Base-by-base conservation (phyloP, 2,329 filamentous ascomycete genomes). In the Gliomastix tumulicola region DNA sequence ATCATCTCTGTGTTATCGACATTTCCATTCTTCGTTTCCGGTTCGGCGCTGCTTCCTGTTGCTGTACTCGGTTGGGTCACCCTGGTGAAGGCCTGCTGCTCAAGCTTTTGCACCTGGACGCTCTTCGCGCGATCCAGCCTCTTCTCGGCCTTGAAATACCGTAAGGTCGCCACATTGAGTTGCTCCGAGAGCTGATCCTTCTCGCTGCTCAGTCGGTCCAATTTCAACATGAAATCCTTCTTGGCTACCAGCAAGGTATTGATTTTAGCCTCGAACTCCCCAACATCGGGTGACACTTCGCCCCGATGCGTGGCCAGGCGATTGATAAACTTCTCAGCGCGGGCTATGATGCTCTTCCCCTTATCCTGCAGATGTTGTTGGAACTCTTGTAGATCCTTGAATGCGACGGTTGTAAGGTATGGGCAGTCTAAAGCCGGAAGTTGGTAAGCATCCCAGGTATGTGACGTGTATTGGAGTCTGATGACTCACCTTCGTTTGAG, bases 81-180 rank as follows among this genome's bases (percentile, higher is more conserved):
- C 39, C 82, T 82, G 40, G 85, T 74, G 35, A 89, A 76, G 21
- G 89, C 88, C 61, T 95, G 87, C 50, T 88, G 84, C 57, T 97
- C 92, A 41, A 98, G 63, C 56, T 94, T 95, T 43, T 89, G 85
- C 2, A 96, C 88, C 39, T 94, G 88, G 13, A 80, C 67, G 54
- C 92, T 98, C 60, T 87, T 90, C 18, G 84, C 78, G 30, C 92
- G 79, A 56, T 98, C 92, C 36, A 97, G 69, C 56, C 88, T 92
- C 66, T 94, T 94, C 58, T 98, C 92, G 1, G 92, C 92, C 48
- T 94, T 86, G 67, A 97, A 87, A 53, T 94, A 97, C 45, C 92
- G 79, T 41, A 94, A 69, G 6, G 88, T 94, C 13, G 90, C 92
- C 22, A 79, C 82, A 54, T 97, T 90, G 16, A 97, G 69, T 43